Evolutionary conservation across 179 eudicot genomes (phyloP).

Genomic region (Vitellaria paradoxa): DNA sequence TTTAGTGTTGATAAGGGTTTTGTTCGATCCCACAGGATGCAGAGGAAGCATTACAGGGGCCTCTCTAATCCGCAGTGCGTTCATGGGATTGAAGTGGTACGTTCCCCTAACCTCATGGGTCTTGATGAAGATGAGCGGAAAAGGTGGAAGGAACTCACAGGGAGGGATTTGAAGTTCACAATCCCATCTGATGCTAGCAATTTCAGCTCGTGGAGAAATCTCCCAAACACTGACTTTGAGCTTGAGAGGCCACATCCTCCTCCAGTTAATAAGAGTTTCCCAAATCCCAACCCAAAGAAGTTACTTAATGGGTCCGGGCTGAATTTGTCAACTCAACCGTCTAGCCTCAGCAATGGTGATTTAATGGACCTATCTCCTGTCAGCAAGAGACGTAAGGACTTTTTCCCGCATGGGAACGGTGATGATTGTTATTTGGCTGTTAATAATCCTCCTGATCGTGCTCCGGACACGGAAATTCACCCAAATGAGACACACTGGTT

Average conservation of each 20-base stretch:
- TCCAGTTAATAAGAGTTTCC: constrained; percentile 6
- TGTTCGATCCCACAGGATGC: constrained; percentile 39
- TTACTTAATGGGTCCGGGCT: constrained; percentile 31
- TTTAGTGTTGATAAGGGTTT: constrained; percentile 35
- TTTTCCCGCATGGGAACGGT: constrained; percentile 23
- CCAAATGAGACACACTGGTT: constrained; percentile 28
- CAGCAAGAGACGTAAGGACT: constrained; percentile 30
- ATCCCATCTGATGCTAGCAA: constrained; percentile 26
- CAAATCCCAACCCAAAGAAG: constrained; percentile 23
- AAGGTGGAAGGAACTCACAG: constrained; percentile 34
- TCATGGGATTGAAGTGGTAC: constrained; percentile 31
- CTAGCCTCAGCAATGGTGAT: constrained; percentile 25
- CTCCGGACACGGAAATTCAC: constrained; percentile 18
- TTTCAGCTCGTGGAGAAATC: constrained; percentile 32
- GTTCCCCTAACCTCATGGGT: constrained; percentile 26
- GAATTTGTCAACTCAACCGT: constrained; percentile 30
- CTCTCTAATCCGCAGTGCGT: constrained; percentile 39
- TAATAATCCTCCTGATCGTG: constrained; percentile 13
- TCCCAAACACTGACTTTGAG: constrained; percentile 31
- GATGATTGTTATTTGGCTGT: constrained; percentile 20
- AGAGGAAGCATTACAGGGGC: constrained; percentile 37
- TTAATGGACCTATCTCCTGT: constrained; percentile 19
- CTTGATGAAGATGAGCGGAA: constrained; percentile 30
- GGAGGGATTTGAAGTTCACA: constrained; percentile 26
- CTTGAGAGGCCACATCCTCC: constrained; percentile 27